phyloP scores from a whole-genome alignment of 495 filamentous ascomycete genomes.

The Peziza echinospora region DNA sequence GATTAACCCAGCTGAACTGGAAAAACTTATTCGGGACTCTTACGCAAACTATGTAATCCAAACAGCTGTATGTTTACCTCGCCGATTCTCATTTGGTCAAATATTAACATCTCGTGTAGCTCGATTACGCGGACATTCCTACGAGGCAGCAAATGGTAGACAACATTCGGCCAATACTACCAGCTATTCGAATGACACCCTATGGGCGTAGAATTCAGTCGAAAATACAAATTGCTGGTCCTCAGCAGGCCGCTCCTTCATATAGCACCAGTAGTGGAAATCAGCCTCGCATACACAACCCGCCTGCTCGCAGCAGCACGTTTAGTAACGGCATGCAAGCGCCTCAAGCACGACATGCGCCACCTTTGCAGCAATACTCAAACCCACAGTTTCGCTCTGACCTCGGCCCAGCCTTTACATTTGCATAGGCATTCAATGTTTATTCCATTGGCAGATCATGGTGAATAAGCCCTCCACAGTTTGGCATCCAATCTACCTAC shows the following conservation, averaged over 20 bases:
- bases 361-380: background rate
- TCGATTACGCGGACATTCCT: constrained; percentile 56
- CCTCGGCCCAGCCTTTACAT: background rate
- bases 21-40: constrained; percentile 66
- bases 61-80: constrained; percentile 37
- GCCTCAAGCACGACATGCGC: background rate
- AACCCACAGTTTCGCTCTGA: background rate
- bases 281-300: background rate
- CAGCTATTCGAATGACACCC: constrained; percentile 63
- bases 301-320: background rate
- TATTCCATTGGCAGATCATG: background rate
- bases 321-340: background rate
- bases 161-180: constrained; percentile 59
- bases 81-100: constrained; percentile 1
- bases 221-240: constrained; percentile 36
- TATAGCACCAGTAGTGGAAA: background rate
- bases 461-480: background rate
- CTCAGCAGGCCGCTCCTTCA: background rate
- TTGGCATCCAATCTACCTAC: background rate
- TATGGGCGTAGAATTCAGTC: constrained; percentile 80
- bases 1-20: constrained; percentile 53
- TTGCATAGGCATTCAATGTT: background rate
- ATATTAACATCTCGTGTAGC: constrained; percentile 14
- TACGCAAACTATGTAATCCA: constrained; percentile 97
- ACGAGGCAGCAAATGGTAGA: constrained; percentile 57